Base-by-base conservation (phyloP, 1,284 basidiomycete genomes). In the Chalciporus sp. region DNA sequence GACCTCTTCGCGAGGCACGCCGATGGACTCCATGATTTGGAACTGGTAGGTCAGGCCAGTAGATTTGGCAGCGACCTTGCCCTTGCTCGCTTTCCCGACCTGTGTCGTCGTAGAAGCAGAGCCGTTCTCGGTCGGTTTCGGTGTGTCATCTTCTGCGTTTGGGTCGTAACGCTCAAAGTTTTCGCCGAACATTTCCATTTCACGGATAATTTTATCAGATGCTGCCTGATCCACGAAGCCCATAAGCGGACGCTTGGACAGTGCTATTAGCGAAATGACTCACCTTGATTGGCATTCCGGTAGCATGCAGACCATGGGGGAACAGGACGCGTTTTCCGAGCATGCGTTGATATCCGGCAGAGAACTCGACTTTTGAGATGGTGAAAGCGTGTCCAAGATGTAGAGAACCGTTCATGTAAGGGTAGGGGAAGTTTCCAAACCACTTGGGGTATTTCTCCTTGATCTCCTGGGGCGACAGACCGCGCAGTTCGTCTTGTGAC, bases 371-470 rank as follows among this genome's bases (percentile, higher is more conserved):
- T 78, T 99, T 99, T 58, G 94, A 95, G 73, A 99, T 93, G 41
- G 95, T 96, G 76, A 99, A 99, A 0, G 92, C 96, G 75, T 99
- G 97, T 41, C 97, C 97, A 33, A 99, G 81, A 74, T 99, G 97
- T 62, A 99, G 82, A 59, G 90, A 92, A 47, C 97, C 97, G 72
- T 99, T 99, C 94, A 98, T 98, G 81, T 99, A 99, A 2, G 94
- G 92, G 76, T 82, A 96, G 27, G 96, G 94, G 72, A 92, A 95
- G 72, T 88, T 98, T 53, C 95, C 95, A 67, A 98, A 92, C 94
- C 94, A 98, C 76, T 98, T 99, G 33, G 95, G 95, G 71, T 86
- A 85, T 75, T 89, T 87, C 62, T 86, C 76, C 51, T 77, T 78
- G 65, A 91, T 74, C 64, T 90, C 73, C n/a, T 78, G 78, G 28